Evolutionary conservation across 192 early-diverging fungal species (phyloP).

Genomic region (Coemansia sp.): DNA sequence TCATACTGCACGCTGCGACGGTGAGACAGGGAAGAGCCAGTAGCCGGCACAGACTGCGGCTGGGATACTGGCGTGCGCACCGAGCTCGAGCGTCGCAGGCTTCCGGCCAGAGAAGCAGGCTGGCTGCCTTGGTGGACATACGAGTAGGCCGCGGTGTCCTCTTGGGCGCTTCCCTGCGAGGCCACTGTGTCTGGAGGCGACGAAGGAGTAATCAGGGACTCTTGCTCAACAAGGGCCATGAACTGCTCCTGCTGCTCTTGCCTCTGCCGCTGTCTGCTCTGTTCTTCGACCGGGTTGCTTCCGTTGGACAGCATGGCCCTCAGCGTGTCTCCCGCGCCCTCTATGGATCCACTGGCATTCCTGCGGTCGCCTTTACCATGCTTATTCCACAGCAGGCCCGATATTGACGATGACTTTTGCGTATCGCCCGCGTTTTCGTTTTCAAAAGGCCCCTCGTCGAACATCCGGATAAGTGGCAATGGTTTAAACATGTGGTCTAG

Average conservation of each 20-base stretch:
- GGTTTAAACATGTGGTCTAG: constrained; percentile 53
- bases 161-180: constrained; percentile 15
- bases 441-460: constrained; percentile 16
- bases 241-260: constrained; percentile 16
- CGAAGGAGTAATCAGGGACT: constrained; percentile 17
- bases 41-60: not conserved
- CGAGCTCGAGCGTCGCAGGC: constrained; percentile 5
- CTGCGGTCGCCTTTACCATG: constrained; percentile 2
- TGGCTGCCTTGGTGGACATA: not conserved
- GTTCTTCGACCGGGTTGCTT: constrained; percentile 31
- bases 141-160: constrained; percentile 4
- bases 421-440: constrained; percentile 11
- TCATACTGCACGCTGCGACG: constrained; percentile 27
- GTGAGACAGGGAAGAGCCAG: constrained; percentile 4
- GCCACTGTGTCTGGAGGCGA: constrained; percentile 37
- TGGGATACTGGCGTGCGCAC: not conserved
- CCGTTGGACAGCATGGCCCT: constrained; percentile 37
- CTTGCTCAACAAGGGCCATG: constrained; percentile 5
- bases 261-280: constrained; percentile 12
- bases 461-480: constrained; percentile 40
- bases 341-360: constrained; percentile 21
- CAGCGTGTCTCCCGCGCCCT: constrained; percentile 42
- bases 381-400: constrained; percentile 36
- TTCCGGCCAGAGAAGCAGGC: not conserved
- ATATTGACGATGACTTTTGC: constrained; percentile 20